These are phyloP conservation scores for Wickerhamiella nectarea DNA, from an alignment of 805 yeast genomes.

Conservation along the genomic window DNA sequence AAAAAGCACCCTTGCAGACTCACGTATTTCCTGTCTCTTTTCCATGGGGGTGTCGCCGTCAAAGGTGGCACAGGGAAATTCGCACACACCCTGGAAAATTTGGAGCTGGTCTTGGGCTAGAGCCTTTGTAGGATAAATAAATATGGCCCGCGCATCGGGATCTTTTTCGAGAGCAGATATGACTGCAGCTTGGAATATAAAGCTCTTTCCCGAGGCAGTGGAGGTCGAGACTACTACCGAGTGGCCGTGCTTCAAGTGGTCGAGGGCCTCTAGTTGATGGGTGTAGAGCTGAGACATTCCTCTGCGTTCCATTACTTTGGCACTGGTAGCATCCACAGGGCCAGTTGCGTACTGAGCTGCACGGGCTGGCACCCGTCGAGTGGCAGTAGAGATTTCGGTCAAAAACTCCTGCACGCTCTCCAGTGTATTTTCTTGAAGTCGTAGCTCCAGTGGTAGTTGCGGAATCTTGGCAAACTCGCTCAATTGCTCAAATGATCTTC, in stretches of 20 bases:
- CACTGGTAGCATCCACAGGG: slow-evolving; percentile 16
- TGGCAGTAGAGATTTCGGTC: slow-evolving; percentile 40
- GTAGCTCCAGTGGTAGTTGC: not conserved
- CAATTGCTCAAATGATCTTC: slow-evolving; percentile 4
- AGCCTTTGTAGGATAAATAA: slow-evolving; percentile 93
- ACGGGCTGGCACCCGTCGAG: slow-evolving; percentile 39
- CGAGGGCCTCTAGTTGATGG: slow-evolving; percentile 73
- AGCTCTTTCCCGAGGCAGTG: slow-evolving; percentile 90
- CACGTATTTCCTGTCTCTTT: slow-evolving; percentile 40
- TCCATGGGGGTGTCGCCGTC: slow-evolving; percentile 82
- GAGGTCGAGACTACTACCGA: slow-evolving; percentile 86
- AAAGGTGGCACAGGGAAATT: slow-evolving; percentile 55
- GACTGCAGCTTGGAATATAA: slow-evolving; percentile 83
- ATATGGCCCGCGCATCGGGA: slow-evolving; percentile 52
- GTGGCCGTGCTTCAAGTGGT: slow-evolving; percentile 35
- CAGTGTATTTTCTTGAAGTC: not conserved
- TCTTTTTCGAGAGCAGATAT: slow-evolving; percentile 31
- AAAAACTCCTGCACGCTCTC: slow-evolving; percentile 6
- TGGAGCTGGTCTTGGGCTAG: slow-evolving; percentile 92
- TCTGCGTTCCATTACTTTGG: slow-evolving; percentile 37
- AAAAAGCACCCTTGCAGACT: slow-evolving; percentile 63
- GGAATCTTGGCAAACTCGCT: slow-evolving; percentile 1
- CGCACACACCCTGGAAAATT: slow-evolving; percentile 49
- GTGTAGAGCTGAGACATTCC: slow-evolving; percentile 45
- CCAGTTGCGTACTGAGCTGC: slow-evolving; percentile 9